phyloP scores from a whole-genome alignment of 1,284 basidiomycete species.

The Erythrobasidium hasegawianum region DNA sequence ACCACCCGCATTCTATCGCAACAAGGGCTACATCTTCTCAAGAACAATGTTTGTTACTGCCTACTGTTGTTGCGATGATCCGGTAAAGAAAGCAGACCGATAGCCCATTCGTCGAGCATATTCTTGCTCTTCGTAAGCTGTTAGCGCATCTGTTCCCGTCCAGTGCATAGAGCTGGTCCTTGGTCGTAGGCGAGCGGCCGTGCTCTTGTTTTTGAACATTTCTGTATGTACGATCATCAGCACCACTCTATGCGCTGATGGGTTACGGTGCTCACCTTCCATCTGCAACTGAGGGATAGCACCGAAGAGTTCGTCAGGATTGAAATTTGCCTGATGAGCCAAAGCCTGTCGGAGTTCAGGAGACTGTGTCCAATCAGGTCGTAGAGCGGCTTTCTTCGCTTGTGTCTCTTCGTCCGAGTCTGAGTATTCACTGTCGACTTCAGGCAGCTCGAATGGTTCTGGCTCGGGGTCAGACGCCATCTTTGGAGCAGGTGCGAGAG shows the following conservation, averaged over 20 bases:
- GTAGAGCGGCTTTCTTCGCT: constrained; percentile 61
- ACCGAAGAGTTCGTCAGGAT: constrained; percentile 90
- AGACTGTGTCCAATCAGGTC: constrained; percentile 83
- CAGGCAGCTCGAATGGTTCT: constrained; percentile 83
- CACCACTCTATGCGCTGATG: not conserved
- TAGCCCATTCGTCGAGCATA: constrained; percentile 89
- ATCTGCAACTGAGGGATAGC: constrained; percentile 75
- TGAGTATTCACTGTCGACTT: constrained; percentile 91
- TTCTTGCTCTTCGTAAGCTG: constrained; percentile 72
- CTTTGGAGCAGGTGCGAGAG: constrained; percentile 13
- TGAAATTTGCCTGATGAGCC: constrained; percentile 67
- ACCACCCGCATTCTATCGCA: too few relatives aligned
- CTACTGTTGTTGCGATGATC: not conserved
- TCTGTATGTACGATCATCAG: constrained; percentile 44
- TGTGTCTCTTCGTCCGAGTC: constrained; percentile 86
- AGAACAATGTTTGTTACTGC: not conserved
- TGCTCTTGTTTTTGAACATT: constrained; percentile 60
- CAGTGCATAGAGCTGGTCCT: constrained; percentile 91
- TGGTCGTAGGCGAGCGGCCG: constrained; percentile 64
- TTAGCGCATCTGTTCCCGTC: constrained; percentile 77
- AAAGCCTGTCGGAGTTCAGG: constrained; percentile 74
- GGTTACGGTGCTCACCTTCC: constrained; percentile 58
- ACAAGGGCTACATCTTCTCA: too few relatives aligned
- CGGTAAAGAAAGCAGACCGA: constrained; percentile 44
- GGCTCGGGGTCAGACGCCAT: constrained; percentile 52